Conservation (phyloP, 202 grass and related monocot genomes). For the Hordeum pubiflorum region DNA sequence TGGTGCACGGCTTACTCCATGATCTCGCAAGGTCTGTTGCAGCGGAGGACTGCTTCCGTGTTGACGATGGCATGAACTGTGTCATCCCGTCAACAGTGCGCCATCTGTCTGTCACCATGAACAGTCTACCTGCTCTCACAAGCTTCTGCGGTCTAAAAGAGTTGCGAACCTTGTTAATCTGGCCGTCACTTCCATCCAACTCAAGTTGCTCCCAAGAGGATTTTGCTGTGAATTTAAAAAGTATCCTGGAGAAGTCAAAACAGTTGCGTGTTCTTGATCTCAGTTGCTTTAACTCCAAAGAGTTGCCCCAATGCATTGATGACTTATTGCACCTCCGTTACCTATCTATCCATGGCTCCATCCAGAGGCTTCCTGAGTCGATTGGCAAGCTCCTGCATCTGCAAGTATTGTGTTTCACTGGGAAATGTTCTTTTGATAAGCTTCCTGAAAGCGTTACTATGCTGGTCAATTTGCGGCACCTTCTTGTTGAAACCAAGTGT, state of each 20-base stretch:
- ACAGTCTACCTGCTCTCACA: background rate
- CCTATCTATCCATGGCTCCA: constrained; percentile 21
- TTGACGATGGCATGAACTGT: background rate
- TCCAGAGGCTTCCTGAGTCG: constrained; percentile 22
- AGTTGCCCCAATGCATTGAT: background rate
- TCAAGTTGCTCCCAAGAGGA: background rate
- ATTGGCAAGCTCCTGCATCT: constrained; percentile 31
- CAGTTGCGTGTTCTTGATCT: constrained; percentile 27
- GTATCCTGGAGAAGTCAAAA: constrained; percentile 4
- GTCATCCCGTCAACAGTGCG: background rate
- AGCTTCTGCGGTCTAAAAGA: background rate
- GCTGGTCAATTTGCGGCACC: constrained; percentile 33
- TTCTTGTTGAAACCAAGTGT: constrained; percentile 24
- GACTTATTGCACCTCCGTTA: constrained; percentile 21
- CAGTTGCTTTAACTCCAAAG: background rate
- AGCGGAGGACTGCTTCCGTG: background rate
- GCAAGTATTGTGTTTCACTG: background rate
- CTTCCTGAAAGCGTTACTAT: constrained; percentile 1
- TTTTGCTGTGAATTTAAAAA: background rate
- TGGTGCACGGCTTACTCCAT: background rate
- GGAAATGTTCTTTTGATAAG: background rate
- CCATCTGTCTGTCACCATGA: background rate
- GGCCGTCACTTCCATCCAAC: background rate
- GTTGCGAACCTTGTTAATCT: background rate
- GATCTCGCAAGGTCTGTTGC: background rate